Evolutionary conservation across 2,329 filamentous ascomycete species (phyloP).

Genomic region (Macrophomina tecta): DNA sequence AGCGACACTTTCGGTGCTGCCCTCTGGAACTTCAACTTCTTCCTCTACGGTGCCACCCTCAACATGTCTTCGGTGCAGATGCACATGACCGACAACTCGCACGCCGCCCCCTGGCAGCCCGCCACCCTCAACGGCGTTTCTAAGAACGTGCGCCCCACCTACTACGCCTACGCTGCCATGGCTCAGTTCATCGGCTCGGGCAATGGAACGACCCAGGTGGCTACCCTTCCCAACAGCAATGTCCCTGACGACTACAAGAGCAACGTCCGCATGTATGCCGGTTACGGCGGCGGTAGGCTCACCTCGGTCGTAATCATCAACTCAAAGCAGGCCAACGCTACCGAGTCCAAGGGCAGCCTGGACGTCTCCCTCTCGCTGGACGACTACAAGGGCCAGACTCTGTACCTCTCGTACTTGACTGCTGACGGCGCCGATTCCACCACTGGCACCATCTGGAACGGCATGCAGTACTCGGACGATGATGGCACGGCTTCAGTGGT

Average conservation of each 20-base stretch:
- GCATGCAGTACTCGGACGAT: conserved; percentile 51
- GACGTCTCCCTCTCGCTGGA: conserved; percentile 52
- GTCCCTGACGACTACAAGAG: conserved; percentile 47
- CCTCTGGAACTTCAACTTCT: conserved; percentile 60
- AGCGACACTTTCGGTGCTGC: conserved; percentile 58
- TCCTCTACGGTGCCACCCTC: conserved; percentile 56
- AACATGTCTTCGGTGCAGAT: conserved; percentile 57
- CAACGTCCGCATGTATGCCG: conserved; percentile 51
- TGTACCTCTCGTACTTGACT: conserved; percentile 58
- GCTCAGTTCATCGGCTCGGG: conserved; percentile 56
- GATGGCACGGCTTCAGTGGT: conserved; percentile 49
- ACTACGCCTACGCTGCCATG: conserved; percentile 60
- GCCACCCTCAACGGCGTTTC: conserved; percentile 43
- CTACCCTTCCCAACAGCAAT: conserved; percentile 40
- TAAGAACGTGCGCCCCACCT: conserved; percentile 52
- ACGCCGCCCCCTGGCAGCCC: conserved; percentile 58
- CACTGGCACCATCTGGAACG: conserved; percentile 54
- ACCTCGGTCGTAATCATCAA: conserved; percentile 56
- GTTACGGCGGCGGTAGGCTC: conserved; percentile 53
- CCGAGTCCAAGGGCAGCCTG: conserved; percentile 47
- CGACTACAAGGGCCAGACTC: conserved; percentile 47
- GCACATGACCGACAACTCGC: conserved; percentile 62
- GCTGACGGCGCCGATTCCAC: conserved; percentile 53
- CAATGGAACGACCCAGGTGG: conserved; percentile 54
- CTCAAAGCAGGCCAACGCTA: conserved; percentile 50